Evolutionary conservation across 352 stramenopile species (phyloP).

Genomic region (Globisporangium heterothallicum): DNA sequence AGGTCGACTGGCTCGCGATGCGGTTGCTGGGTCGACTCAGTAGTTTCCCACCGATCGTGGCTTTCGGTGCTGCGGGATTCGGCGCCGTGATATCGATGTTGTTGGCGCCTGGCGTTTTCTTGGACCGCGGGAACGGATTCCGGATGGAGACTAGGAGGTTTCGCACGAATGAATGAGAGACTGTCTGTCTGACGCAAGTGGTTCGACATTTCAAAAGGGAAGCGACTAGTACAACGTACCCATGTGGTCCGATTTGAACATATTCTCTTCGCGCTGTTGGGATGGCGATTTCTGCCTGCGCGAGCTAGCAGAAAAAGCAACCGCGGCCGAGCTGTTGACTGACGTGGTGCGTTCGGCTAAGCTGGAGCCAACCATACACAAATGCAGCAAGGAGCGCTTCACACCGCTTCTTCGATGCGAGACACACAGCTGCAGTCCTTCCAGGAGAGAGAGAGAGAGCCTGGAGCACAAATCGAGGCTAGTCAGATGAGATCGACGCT

Average conservation of each 20-base stretch:
- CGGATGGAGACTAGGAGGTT: slow-evolving; percentile 19
- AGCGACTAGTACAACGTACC: neutral
- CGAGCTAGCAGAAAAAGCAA: neutral
- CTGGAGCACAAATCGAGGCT: no score
- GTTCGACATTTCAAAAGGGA: no score
- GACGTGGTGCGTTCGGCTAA: slow-evolving; percentile 7
- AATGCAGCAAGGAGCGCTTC: no score
- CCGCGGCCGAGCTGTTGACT: neutral
- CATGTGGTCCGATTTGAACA: slow-evolving; percentile 28
- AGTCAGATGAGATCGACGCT: no score
- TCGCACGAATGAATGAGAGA: no score
- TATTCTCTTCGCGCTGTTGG: slow-evolving; percentile 13
- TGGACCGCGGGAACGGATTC: slow-evolving; percentile 33
- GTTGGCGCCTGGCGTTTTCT: slow-evolving; percentile 21
- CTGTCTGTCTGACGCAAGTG: no score
- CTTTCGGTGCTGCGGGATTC: slow-evolving; percentile 11
- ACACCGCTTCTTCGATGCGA: no score
- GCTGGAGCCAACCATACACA: slow-evolving; percentile 23
- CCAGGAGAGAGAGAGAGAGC: no score
- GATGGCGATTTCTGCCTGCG: neutral
- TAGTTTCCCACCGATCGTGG: slow-evolving; percentile 24
- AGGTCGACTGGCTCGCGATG: slow-evolving; percentile 13
- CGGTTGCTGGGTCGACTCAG: slow-evolving; percentile 26
- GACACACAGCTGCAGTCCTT: no score
- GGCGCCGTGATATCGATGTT: slow-evolving; percentile 27